These are phyloP conservation scores for Colletotrichum sansevieriae DNA, from an alignment of 2,329 filamentous ascomycete genomes.

Conservation along the genomic window DNA sequence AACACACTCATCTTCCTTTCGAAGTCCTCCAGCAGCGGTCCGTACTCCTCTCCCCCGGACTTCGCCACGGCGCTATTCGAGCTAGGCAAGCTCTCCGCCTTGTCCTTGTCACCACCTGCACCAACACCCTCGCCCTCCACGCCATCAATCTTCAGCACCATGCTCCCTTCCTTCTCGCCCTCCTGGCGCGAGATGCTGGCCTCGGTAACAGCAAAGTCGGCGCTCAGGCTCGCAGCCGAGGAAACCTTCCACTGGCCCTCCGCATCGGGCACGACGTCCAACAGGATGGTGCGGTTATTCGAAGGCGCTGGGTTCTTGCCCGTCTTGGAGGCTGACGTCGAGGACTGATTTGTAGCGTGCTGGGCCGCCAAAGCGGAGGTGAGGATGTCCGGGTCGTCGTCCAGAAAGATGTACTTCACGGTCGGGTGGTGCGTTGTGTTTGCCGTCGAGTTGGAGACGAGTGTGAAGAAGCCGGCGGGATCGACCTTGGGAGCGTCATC, in stretches of 20 bases:
- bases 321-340: constrained; percentile 45
- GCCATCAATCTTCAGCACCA: constrained; percentile 76
- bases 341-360: constrained; percentile 45
- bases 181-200: constrained; percentile 61
- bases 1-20: constrained; percentile 68
- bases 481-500: constrained; percentile 36
- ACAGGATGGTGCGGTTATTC: constrained; percentile 62
- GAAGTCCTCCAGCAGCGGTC: constrained; percentile 67
- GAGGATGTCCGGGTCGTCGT: constrained; percentile 86
- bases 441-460: constrained; percentile 82
- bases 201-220: constrained; percentile 75
- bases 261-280: constrained; percentile 64
- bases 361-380: constrained; percentile 70
- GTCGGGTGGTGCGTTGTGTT: constrained; percentile 84
- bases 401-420: constrained; percentile 92
- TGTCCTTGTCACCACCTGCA: constrained; percentile 30
- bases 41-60: constrained; percentile 61
- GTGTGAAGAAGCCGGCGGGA: constrained; percentile 73
- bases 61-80: constrained; percentile 49
- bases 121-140: constrained; percentile 51
- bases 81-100: constrained; percentile 35
- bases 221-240: constrained; percentile 78
- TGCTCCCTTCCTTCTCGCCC: constrained; percentile 44
- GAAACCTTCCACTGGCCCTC: constrained; percentile 67
- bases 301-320: constrained; percentile 39